A percentile compares a stretch with the other conserved stretches of the same genome.
Conservation (phyloP, 2,329 filamentous ascomycete genomes). For the Ceratocystiopsis sp. region DNA sequence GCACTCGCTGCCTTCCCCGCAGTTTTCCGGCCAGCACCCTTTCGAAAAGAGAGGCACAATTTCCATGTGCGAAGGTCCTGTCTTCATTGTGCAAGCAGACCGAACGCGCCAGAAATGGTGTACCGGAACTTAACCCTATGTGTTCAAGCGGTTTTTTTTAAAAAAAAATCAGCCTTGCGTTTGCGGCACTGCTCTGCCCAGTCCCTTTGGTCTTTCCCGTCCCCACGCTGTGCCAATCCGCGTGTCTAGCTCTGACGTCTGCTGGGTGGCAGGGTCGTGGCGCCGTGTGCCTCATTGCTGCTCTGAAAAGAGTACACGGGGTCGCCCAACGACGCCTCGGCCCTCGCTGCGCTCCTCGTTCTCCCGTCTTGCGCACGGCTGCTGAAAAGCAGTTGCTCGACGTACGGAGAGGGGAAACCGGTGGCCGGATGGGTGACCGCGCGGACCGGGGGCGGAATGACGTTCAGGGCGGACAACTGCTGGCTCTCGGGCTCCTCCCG, state of each 20-base stretch:
- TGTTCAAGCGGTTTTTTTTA: slow-evolving; percentile 52
- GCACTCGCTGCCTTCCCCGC: slow-evolving; percentile 60
- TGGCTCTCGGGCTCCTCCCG: slow-evolving; percentile 11
- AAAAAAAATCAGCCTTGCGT: slow-evolving; percentile 58
- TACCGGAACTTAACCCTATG: slow-evolving; percentile 95
- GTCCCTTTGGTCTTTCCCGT: slow-evolving; percentile 14
- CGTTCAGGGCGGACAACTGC: slow-evolving; percentile 6
- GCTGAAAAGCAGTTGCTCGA: slow-evolving; percentile 31
- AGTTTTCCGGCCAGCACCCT: slow-evolving; percentile 48
- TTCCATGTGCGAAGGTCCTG: too few species aligned
- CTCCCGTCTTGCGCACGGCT: slow-evolving; percentile 12
- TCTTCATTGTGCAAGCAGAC: too few species aligned
- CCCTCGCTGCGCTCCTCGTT: too few species aligned
- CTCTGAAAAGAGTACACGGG: slow-evolving; percentile 1
- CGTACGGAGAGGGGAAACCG: slow-evolving; percentile 11
- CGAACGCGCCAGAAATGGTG: too few species aligned
- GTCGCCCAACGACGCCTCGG: too few species aligned
- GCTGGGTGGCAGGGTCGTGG: too few species aligned
- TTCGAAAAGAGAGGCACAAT: too few species aligned
- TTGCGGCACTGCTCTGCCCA: slow-evolving; percentile 21
- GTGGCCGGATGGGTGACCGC: slow-evolving; percentile 18
- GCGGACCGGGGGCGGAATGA: slow-evolving; percentile 23
- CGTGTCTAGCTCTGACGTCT: not conserved
- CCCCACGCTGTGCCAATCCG: not conserved
- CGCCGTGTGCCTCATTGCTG: too few species aligned